These are phyloP conservation scores for Pythium guiyangense DNA, from an alignment of 352 stramenopile genomes.

Conservation along the genomic window DNA sequence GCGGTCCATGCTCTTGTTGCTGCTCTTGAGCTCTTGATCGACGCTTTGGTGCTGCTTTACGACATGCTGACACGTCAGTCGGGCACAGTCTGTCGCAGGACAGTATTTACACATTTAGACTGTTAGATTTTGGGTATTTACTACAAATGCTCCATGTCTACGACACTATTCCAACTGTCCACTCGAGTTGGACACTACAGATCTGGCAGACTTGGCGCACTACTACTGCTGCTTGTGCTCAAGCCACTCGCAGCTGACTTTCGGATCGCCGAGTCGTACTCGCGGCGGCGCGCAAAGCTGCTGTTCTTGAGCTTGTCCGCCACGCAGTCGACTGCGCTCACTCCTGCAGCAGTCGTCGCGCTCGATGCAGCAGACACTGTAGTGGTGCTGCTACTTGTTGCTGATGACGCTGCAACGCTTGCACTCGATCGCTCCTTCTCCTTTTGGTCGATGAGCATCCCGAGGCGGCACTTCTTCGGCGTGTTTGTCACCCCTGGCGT, in stretches of 20 bases:
- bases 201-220: background rate
- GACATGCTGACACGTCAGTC: background rate
- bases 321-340: slow-evolving; percentile 1
- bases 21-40: too few relatives aligned
- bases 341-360: background rate
- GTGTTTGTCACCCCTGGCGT: slow-evolving; percentile 35
- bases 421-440: slow-evolving; percentile 28
- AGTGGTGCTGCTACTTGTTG: background rate
- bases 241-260: slow-evolving; percentile 14
- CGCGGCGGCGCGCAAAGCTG: slow-evolving; percentile 61
- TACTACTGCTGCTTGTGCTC: background rate
- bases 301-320: slow-evolving; percentile 63
- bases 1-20: slow-evolving; percentile 61
- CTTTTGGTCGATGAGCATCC: slow-evolving; percentile 50
- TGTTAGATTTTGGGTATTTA: background rate
- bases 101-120: background rate
- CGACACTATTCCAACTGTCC: background rate
- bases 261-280: slow-evolving; percentile 65
- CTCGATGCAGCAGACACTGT: slow-evolving; percentile 5
- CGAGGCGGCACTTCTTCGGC: slow-evolving; percentile 52
- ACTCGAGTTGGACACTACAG: background rate
- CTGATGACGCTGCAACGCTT: background rate
- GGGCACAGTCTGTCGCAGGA: background rate
- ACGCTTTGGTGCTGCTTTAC: too few relatives aligned
- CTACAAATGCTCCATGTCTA: background rate